phyloP scores from a whole-genome alignment of 2,329 filamentous ascomycete species.

The Thelonectria discophora region DNA sequence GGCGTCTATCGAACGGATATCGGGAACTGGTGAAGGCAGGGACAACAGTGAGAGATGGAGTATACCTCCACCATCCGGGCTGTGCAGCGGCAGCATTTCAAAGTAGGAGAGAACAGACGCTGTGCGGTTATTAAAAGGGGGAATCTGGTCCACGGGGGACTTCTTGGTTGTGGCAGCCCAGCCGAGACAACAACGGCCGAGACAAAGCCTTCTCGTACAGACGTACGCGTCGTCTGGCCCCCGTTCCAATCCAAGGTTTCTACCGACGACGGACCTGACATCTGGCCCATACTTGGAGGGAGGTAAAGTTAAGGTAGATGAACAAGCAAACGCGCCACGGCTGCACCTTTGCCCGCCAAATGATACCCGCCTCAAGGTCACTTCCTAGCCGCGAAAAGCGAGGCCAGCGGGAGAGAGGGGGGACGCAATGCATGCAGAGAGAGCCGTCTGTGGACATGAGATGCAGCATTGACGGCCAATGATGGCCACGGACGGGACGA shows the following conservation, averaged over 20 bases:
- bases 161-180: background rate
- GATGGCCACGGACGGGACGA: constrained; percentile 4
- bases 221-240: background rate
- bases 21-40: constrained; percentile 3
- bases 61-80: constrained; percentile 22
- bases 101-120: constrained; percentile 10
- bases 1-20: constrained; percentile 13
- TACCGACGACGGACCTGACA: too few relatives aligned
- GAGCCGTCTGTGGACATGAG: too few relatives aligned
- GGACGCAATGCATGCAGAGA: constrained; percentile 5
- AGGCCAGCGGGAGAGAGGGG: background rate
- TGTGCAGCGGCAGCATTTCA: constrained; percentile 13
- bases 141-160: background rate
- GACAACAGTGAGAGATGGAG: constrained; percentile 21
- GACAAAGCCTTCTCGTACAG: constrained; percentile 3
- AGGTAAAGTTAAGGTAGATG: constrained; percentile 25
- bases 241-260: constrained; percentile 12
- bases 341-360: background rate
- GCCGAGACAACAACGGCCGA: background rate
- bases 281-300: background rate
- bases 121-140: constrained; percentile 5
- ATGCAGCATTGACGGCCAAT: constrained; percentile 1
- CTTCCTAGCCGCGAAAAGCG: constrained; percentile 17
- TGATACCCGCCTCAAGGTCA: constrained; percentile 1
- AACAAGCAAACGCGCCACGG: constrained; percentile 13